Evolutionary conservation across 1,284 basidiomycete genomes (phyloP), one percentile per base, ranked within the genome.

Genomic region (Sporisorium iseilematis-ciliati): DNA sequence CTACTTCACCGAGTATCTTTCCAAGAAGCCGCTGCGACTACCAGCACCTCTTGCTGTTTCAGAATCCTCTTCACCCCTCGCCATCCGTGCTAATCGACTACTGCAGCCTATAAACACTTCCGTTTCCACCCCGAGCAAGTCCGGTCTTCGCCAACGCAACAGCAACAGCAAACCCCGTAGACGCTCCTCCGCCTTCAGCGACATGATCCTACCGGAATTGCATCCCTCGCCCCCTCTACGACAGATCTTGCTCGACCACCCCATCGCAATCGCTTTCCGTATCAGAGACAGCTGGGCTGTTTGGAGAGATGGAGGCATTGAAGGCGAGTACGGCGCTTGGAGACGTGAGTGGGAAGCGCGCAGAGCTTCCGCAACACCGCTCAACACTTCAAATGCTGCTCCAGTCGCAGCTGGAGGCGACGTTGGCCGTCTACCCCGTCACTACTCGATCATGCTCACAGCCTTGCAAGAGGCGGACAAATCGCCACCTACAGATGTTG

Each of bases 271-370:
- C 0, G 93, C 91, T 89, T 85, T 92, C 35, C 89, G 90, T 40
- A 86, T 94, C 35, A 88, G 92, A 52, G 93, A 94, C 81, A 91
- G 92, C 7, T 94, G 93, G 92, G 88, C 88, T 4, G 87, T 93
- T 1, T 94, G 92, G 90, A 73, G 83, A 43, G 92, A 90, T 83
- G 91, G 90, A 25, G 91, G 91, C 8, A 87, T 88, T 23, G 91
- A 91, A 80, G 85, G 81, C 25, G 91, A 91, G 70, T 93, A 91
- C 88, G 81, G 84, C 50, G 81, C 83, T 6, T 93, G 92, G 92
- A 87, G 89, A 63, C 68, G 65, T 35, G 79, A 84, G 60, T 89
- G 88, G 86, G 86, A 87, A 41, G 78, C 67, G 11, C 49, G 65
- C 68, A 60, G 71, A 61, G 61, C 55, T 21, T 43, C 60, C 7